These are phyloP conservation scores for Handroanthus guayacan DNA, from an alignment of 257 asterid genomes.

Conservation along the genomic window DNA sequence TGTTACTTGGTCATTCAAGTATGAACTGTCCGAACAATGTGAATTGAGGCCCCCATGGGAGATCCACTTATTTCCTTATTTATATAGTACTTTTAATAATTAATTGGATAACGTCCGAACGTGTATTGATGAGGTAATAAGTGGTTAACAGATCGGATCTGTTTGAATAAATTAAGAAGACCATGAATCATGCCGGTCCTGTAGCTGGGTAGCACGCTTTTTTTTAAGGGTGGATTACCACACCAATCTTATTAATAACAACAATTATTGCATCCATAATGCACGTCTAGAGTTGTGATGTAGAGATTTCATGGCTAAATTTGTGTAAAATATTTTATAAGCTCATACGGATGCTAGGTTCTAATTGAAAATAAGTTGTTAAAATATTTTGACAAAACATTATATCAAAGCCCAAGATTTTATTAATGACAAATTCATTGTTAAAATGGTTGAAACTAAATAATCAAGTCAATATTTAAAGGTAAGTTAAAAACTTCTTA, in stretches of 20 bases:
- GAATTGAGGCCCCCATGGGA: conserved; percentile 40
- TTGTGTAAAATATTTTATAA: no score
- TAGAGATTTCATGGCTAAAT: no score
- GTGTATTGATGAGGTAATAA: conserved; percentile 46
- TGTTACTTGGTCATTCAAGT: neutral
- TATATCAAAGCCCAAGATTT: no score
- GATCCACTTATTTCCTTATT: conserved; percentile 35
- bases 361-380: no score
- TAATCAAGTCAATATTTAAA: no score
- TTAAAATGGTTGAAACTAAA: no score
- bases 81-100: neutral
- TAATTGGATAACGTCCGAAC: conserved; percentile 13
- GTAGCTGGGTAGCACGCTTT: conserved; percentile 47
- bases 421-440: no score
- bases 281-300: no score
- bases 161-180: conserved; percentile 36
- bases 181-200: conserved; percentile 51
- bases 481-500: no score
- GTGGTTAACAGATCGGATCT: conserved; percentile 58
- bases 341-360: no score
- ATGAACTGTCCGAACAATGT: conserved; percentile 54
- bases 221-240: conserved; percentile 14
- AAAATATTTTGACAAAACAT: no score
- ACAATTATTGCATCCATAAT: neutral
- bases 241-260: conserved; percentile 2